Base-by-base conservation (phyloP, 2,329 filamentous ascomycete genomes). In the Claviceps paspali region DNA sequence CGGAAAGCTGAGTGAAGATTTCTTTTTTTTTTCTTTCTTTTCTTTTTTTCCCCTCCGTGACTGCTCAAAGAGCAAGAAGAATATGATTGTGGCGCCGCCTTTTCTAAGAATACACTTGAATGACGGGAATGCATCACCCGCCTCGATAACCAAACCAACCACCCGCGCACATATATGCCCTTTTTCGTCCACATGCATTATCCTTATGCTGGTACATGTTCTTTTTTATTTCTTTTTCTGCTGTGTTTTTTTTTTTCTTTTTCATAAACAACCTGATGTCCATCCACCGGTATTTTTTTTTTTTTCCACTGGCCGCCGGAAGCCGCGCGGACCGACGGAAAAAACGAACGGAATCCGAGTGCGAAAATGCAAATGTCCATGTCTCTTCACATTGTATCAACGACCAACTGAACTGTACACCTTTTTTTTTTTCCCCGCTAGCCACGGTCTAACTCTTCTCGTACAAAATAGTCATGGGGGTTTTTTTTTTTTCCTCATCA, bases 1-100 rank as follows among this genome's bases (percentile, higher is more conserved):
- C 21, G 17, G 15, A 11, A 5, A 22, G 10, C 18, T 34, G 36
- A 38, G 36, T 38, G 36, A 38, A 29, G 36, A 38, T 33, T 29
- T 12, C 30, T 22, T 29, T 12, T 36, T n/a, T n/a, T n/a, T n/a
- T n/a, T n/a, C n/a, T n/a, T n/a, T n/a, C n/a, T n/a, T n/a, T n/a
- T n/a, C n/a, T n/a, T n/a, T n/a, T n/a, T n/a, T n/a, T n/a, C n/a
- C n/a, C n/a, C 5, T 33, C 24, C 17, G 12, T 30, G 8, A 7
- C 7, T 7, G 27, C 14, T 27, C 10, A 14, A 29, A 19, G 15
- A 27, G 29, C 35, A 32, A 4, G 17, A 8, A 32, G 4, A 23
- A 8, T n/a, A 12, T n/a, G 29, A 6, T 10, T 15, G 27, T 32
- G 29, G 15, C 23, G 10, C 22, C 26, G 35, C 36, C 29, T 15